phyloP scores from a whole-genome alignment of 2,329 filamentous ascomycete genomes.

The Penicillium thymicola region DNA sequence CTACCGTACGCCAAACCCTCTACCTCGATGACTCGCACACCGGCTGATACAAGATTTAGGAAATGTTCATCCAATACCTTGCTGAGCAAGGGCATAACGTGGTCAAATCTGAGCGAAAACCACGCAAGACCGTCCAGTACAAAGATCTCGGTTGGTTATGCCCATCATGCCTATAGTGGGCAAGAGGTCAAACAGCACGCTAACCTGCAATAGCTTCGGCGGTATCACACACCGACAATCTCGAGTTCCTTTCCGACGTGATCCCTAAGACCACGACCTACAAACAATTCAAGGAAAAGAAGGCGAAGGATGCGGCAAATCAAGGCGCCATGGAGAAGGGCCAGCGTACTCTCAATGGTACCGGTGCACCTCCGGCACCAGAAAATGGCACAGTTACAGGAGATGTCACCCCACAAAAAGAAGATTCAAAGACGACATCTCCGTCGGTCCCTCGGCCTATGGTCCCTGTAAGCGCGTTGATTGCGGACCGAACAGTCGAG shows the following conservation, averaged over 20 bases:
- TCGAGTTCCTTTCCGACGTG: constrained; percentile 90
- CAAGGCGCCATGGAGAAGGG: constrained; percentile 36
- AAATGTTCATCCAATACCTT: constrained; percentile 94
- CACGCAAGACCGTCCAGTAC: constrained; percentile 91
- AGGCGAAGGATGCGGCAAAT: constrained; percentile 38
- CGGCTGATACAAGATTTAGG: constrained; percentile 48
- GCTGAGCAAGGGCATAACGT: constrained; percentile 81
- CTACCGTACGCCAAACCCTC: constrained; percentile 60
- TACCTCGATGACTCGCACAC: constrained; percentile 7
- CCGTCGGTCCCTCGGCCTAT: constrained; percentile 33
- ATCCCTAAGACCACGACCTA: constrained; percentile 82
- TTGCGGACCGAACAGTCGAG: constrained; percentile 53
- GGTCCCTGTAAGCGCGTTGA: constrained; percentile 52
- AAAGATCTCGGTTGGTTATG: constrained; percentile 71
- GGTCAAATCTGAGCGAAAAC: constrained; percentile 86
- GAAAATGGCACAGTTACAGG: constrained; percentile 24
- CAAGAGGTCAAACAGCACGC: neutral
- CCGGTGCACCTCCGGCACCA: constrained; percentile 14
- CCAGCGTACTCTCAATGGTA: constrained; percentile 38
- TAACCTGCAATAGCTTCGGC: constrained; percentile 63
- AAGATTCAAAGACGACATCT: constrained; percentile 22
- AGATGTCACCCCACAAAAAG: constrained; percentile 12
- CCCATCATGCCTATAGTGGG: neutral
- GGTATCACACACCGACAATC: constrained; percentile 82
- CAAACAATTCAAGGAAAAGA: constrained; percentile 70